These are phyloP conservation scores for Polysphondylium violaceum DNA, from an alignment of 78 protist genomes.

Conservation along the genomic window DNA sequence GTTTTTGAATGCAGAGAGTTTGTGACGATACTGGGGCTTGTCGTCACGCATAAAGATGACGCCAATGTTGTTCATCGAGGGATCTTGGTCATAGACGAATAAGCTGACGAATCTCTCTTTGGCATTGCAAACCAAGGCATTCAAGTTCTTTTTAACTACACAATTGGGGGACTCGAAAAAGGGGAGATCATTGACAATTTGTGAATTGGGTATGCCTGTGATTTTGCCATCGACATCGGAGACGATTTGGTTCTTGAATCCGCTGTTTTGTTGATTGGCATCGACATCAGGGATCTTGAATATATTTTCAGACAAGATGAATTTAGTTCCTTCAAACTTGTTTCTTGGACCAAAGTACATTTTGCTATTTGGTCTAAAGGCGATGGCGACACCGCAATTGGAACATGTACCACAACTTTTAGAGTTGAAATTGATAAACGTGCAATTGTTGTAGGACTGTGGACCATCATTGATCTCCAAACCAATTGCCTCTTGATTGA, in stretches of 20 bases:
- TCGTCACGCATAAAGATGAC: constrained; percentile 42
- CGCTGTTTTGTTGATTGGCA: neutral
- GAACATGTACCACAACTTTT: constrained; percentile 41
- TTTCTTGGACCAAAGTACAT: constrained; percentile 13
- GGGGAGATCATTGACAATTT: constrained; percentile 18
- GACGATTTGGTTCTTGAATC: constrained; percentile 44
- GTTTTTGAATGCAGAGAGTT: constrained; percentile 40
- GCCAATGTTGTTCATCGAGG: neutral
- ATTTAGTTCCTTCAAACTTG: neutral
- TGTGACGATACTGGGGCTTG: constrained; percentile 10
- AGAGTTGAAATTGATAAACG: constrained; percentile 50
- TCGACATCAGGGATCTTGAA: neutral
- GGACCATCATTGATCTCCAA: constrained; percentile 67
- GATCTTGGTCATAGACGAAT: constrained; percentile 24
- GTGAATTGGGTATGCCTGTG: constrained; percentile 32
- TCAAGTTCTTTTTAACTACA: constrained; percentile 8
- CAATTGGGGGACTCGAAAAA: constrained; percentile 34
- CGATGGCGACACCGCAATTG: constrained; percentile 17
- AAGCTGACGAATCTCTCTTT: constrained; percentile 30
- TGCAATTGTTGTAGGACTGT: neutral
- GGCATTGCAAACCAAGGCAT: constrained; percentile 10
- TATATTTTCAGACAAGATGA: neutral
- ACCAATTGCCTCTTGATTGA: constrained; percentile 31
- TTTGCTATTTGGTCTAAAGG: constrained; percentile 5
- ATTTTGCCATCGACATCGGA: constrained; percentile 20